Conservation (phyloP, 495 filamentous ascomycete species). For the Penicillium cataractarum region DNA sequence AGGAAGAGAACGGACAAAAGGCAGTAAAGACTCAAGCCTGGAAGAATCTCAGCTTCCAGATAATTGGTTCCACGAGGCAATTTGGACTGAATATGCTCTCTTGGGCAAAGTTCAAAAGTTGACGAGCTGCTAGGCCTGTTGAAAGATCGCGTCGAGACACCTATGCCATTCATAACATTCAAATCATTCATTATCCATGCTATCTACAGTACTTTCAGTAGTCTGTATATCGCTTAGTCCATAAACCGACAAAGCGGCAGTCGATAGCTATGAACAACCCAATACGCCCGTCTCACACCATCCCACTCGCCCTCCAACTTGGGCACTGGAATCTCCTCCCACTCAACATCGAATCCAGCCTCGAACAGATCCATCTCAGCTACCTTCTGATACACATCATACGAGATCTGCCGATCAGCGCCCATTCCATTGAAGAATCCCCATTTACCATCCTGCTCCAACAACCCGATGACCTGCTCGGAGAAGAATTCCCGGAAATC, state of each 20-base stretch:
- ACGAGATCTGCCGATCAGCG: slow-evolving; percentile 87
- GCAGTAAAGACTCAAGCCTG: too few species aligned
- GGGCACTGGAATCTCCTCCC: slow-evolving; percentile 77
- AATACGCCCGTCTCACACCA: slow-evolving; percentile 85
- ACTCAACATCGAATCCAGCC: slow-evolving; percentile 87
- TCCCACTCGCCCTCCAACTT: slow-evolving; percentile 72
- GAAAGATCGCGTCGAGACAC: too few species aligned
- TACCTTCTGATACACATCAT: slow-evolving; percentile 94
- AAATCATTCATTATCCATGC: background rate
- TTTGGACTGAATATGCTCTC: too few species aligned
- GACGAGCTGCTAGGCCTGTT: too few species aligned
- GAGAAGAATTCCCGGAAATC: slow-evolving; percentile 86
- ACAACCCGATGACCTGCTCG: slow-evolving; percentile 78
- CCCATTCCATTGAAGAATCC: slow-evolving; percentile 96
- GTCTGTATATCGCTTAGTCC: slow-evolving; percentile 43
- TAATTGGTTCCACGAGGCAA: too few species aligned
- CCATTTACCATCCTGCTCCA: slow-evolving; percentile 75
- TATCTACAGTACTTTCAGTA: background rate
- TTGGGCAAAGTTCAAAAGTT: too few species aligned
- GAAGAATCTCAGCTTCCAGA: too few species aligned
- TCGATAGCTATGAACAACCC: slow-evolving; percentile 76
- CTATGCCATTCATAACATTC: background rate
- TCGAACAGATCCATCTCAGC: slow-evolving; percentile 90
- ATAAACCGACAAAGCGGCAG: slow-evolving; percentile 67
- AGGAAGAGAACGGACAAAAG: too few species aligned